A percentile compares a stretch with the other conserved stretches of the same genome.
Conservation (phyloP, 108 stramenopile species). For the Cyclotella baltica region DNA sequence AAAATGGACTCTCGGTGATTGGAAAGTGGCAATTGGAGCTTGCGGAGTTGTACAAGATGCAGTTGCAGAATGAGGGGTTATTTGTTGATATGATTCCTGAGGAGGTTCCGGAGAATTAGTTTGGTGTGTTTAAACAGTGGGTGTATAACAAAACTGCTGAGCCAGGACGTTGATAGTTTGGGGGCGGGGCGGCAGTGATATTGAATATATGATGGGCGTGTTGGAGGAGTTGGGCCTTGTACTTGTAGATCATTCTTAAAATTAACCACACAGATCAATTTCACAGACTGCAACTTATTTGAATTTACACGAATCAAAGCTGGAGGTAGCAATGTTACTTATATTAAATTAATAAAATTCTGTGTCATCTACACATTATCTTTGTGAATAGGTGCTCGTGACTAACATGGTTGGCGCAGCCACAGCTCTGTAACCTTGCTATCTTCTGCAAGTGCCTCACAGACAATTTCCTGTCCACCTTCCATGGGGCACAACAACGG, state of each 20-base stretch:
- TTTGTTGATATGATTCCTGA: conserved; percentile 72
- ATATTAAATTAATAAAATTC: too few species aligned
- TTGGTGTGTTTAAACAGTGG: background rate
- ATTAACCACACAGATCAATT: too few species aligned
- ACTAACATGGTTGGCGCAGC: conserved; percentile 32
- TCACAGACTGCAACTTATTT: too few species aligned
- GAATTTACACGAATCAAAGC: too few species aligned
- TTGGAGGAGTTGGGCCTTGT: too few species aligned
- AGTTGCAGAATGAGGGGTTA: conserved; percentile 60
- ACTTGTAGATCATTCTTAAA: too few species aligned
- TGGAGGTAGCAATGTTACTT: too few species aligned
- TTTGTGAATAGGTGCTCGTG: too few species aligned
- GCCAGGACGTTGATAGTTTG: too few species aligned
- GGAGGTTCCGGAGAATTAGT: conserved; percentile 45
- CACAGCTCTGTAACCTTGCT: conserved; percentile 37
- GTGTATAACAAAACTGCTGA: background rate
- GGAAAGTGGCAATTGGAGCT: conserved; percentile 67
- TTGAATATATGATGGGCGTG: too few species aligned
- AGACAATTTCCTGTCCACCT: conserved; percentile 40
- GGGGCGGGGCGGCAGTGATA: too few species aligned
- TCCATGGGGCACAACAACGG: conserved; percentile 27
- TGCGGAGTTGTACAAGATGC: conserved; percentile 68
- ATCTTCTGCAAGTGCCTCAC: conserved; percentile 33
- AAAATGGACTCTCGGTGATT: conserved; percentile 66
- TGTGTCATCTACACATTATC: too few species aligned